Evolutionary conservation across 164 flowering plant species (phyloP).

Genomic region (Stephania japonica): DNA sequence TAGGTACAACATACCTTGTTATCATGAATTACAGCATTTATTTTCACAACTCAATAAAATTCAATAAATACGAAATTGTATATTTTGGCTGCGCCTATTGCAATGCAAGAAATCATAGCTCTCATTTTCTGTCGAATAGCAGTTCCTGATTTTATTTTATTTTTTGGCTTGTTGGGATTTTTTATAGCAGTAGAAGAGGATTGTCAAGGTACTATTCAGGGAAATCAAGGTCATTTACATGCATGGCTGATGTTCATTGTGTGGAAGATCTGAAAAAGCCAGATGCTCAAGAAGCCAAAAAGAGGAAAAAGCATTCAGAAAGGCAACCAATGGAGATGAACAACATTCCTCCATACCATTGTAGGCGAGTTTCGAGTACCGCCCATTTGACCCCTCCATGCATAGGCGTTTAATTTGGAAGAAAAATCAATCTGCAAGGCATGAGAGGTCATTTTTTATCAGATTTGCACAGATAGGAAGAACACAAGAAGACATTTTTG

Average conservation of each 20-base stretch:
- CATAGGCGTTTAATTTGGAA: constrained; percentile 1
- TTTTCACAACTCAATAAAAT: too few species aligned
- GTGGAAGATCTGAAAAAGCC: constrained; percentile 56
- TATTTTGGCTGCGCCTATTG: too few species aligned
- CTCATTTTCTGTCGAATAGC: too few species aligned
- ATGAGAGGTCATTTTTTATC: background rate
- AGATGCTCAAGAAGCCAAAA: constrained; percentile 35
- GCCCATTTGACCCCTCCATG: constrained; percentile 4
- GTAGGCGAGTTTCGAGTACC: constrained; percentile 7
- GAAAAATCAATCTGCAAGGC: background rate
- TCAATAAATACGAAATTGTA: too few species aligned
- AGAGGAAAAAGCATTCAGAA: constrained; percentile 25
- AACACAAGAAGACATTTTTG: background rate
- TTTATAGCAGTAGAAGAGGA: constrained; percentile 38
- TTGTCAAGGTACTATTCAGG: constrained; percentile 61
- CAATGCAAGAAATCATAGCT: too few species aligned
- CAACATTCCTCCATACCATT: background rate
- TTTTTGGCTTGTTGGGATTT: background rate
- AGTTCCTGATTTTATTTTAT: background rate
- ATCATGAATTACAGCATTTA: too few species aligned
- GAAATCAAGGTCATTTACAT: constrained; percentile 45
- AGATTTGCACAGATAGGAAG: background rate
- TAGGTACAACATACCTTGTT: too few species aligned
- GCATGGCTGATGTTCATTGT: constrained; percentile 40
- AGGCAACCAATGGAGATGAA: background rate